Percentiles rank a stretch among this genome's conserved stretches.
Evolutionary conservation across 495 filamentous ascomycete species (phyloP).

Genomic region (Penicillium canescens): DNA sequence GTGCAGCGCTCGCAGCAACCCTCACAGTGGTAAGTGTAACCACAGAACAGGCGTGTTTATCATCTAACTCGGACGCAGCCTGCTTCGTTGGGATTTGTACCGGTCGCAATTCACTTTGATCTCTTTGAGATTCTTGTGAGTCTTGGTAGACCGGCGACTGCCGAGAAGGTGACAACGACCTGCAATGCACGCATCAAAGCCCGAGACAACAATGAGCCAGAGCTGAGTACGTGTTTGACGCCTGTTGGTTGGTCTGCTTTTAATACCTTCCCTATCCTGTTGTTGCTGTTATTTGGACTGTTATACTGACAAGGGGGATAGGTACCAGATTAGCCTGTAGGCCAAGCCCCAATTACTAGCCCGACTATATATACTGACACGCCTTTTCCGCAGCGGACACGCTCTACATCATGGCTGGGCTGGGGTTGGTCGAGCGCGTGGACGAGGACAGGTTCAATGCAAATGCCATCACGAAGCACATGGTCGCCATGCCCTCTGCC

Average conservation of each 20-base stretch:
- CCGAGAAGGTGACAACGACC: slow-evolving; percentile 25
- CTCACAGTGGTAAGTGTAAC: slow-evolving; percentile 27
- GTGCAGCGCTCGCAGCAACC: slow-evolving; percentile 27
- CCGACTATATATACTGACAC: not conserved
- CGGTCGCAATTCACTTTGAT: slow-evolving; percentile 37
- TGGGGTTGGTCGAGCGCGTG: slow-evolving; percentile 33
- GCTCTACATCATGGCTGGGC: slow-evolving; percentile 36
- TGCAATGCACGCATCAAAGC: slow-evolving; percentile 15
- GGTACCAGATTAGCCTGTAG: slow-evolving; percentile 25
- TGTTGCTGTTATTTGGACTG: not conserved
- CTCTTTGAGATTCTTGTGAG: slow-evolving; percentile 29
- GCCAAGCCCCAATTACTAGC: not conserved
- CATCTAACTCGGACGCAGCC: slow-evolving; percentile 16
- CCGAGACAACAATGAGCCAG: slow-evolving; percentile 10
- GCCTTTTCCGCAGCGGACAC: slow-evolving; percentile 31
- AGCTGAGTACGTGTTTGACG: slow-evolving; percentile 20
- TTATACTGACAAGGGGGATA: slow-evolving; percentile 7
- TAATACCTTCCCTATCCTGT: not conserved
- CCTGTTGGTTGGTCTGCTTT: not conserved
- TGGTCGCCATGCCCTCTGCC: slow-evolving; percentile 34
- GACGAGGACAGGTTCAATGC: slow-evolving; percentile 27
- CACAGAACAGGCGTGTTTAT: not conserved
- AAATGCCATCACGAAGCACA: slow-evolving; percentile 36
- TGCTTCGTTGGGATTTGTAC: slow-evolving; percentile 36
- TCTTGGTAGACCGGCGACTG: slow-evolving; percentile 20